Evolutionary conservation across 805 yeast species (phyloP), one percentile per base, ranked within the genome.

Genomic region (Yamadazyma akitaensis): DNA sequence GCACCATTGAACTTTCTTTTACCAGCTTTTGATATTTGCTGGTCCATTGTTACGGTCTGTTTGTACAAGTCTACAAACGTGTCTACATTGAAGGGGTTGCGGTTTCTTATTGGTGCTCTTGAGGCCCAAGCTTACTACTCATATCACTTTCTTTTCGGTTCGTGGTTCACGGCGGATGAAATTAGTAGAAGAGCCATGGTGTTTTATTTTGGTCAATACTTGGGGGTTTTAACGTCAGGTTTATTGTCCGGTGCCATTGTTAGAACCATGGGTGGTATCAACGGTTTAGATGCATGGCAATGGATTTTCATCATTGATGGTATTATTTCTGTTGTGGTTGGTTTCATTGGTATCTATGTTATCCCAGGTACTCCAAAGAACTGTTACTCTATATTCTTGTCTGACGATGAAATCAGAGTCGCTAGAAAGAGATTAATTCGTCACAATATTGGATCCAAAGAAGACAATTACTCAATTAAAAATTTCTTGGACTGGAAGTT

Each of bases 221-320:
- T 85, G 32, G 90, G 87, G 31, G 64, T 75, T 17, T 66, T 82
- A 47, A 80, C 86, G 13, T 73, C 85, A 1, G 85, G 87, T 37
- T 76, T 81, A 49, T 65, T 84, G 35, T 84, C 82, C 54, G 79
- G 84, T 14, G 77, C 82, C 10, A 72, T 82, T 25, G 75, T 66
- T 47, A 55, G 70, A 18, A 53, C 63, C 34, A 58, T 84, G 53
- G 63, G 72, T 44, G 87, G 84, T 26, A 65, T 59, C 10, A 57
- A 61, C 39, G 88, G 88, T 0, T 64, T 78, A 11, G 72, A 73
- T 8, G 81, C 87, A 11, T 85, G 89, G 89, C 72, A 82, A 67
- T 85, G 89, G 89, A 79, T 81, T 59, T 84, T 81, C 56, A 78
- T 85, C 40, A 72, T 85, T 50, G 88, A 83, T 59, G 84, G 83